These are phyloP conservation scores for Echium plantagineum DNA, from an alignment of 257 asterid species.

Conservation along the genomic window DNA sequence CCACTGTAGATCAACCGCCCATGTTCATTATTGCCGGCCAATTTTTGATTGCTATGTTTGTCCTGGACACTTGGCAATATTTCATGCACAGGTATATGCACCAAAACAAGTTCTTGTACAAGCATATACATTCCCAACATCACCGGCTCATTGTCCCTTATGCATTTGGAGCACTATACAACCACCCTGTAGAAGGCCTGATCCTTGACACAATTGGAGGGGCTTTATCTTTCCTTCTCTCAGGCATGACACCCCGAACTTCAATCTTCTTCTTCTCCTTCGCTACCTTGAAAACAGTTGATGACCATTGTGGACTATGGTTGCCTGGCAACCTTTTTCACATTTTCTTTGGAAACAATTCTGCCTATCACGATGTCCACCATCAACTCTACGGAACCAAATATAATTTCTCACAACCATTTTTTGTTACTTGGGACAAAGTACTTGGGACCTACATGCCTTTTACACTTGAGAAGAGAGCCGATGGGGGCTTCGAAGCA, in stretches of 20 bases:
- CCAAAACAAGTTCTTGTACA: slow-evolving; percentile 78
- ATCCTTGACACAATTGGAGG: slow-evolving; percentile 86
- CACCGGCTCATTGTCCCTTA: slow-evolving; percentile 82
- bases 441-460: slow-evolving; percentile 87
- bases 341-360: slow-evolving; percentile 55
- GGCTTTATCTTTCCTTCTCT: slow-evolving; percentile 64
- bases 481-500: slow-evolving; percentile 68
- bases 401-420: slow-evolving; percentile 86
- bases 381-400: slow-evolving; percentile 84
- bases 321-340: slow-evolving; percentile 83
- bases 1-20: slow-evolving; percentile 23
- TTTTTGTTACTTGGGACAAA: slow-evolving; percentile 81
- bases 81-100: slow-evolving; percentile 95
- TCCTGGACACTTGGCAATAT: slow-evolving; percentile 85
- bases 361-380: slow-evolving; percentile 86
- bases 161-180: slow-evolving; percentile 86
- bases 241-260: slow-evolving; percentile 85
- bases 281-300: slow-evolving; percentile 82
- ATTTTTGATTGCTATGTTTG: slow-evolving; percentile 55
- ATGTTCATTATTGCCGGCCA: slow-evolving; percentile 45
- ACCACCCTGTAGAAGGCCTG: slow-evolving; percentile 88
- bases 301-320: slow-evolving; percentile 92
- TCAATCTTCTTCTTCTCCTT: slow-evolving; percentile 91
- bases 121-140: slow-evolving; percentile 80
- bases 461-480: slow-evolving; percentile 60